Base-by-base conservation (phyloP, 2,329 filamentous ascomycete species). In the Escovopsis weberi region DNA sequence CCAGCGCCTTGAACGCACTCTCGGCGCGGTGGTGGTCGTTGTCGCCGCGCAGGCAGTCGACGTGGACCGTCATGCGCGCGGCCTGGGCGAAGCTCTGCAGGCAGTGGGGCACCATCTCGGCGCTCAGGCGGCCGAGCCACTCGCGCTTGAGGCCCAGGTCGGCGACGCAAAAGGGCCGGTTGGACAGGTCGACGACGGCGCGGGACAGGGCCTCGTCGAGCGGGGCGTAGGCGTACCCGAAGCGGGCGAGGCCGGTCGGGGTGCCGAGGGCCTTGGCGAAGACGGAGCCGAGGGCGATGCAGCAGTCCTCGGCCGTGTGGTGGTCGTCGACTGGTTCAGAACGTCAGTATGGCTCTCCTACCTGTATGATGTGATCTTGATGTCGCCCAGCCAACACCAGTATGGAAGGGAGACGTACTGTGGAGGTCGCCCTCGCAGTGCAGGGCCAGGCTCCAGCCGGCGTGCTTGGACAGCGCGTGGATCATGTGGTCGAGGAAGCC, bases 401-500 rank as follows among this genome's bases (percentile, higher is more conserved):
- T 11, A 10, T 18, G 18, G 12, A 12, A 23, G n/a, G 19, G 15
- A 8, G 15, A 37, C 35, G 50, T 65, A 89, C 85, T 94, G 69
- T 94, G 84, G 42, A 96, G 67, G 65, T 98, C 91, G 43, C 91
- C 91, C 60, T 82, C 75, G 63, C 86, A 93, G 50, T 78, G 71
- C 44, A 98, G 69, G 30, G 78, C 78, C 53, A 98, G 65, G 67
- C 83, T 91, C 91, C 89, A 96, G 48, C 91, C 89, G 6, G 84
- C 80, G 65, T 98, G 91, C 66, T 98, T 96, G 40, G 91, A 85
- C 43, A 96, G 74, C 6, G 91, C 91, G 64, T 98, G 91, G 40
- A 96, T 74, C 89, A 98, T 96, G 70, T 98, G 91, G 67, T 98
- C 91, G 44, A 98, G 72, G 65, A 98, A 98, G 46, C 91, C 91